Conservation (phyloP, 257 asterid genomes). For the Leptodermis oblonga region DNA sequence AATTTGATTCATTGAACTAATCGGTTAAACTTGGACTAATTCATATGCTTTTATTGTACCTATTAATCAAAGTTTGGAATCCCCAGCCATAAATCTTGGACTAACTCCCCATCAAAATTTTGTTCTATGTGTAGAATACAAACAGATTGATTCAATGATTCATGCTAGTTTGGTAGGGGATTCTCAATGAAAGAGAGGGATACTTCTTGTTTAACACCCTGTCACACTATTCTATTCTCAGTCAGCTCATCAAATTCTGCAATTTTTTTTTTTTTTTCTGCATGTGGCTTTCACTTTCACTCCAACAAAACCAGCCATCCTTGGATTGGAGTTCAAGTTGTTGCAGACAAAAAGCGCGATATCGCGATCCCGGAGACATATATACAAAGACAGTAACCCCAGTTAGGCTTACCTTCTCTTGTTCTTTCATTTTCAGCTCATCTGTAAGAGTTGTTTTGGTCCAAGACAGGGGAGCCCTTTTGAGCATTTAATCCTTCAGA, state of each 20-base stretch:
- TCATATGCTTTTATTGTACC: not conserved
- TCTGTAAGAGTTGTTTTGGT: not conserved
- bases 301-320: conserved; percentile 20
- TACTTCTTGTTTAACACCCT: conserved; percentile 9
- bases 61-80: conserved; percentile 1
- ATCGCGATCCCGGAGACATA: conserved; percentile 7
- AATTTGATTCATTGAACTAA: not conserved
- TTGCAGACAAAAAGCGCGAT: conserved; percentile 12
- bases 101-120: not conserved
- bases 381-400: conserved; percentile 1
- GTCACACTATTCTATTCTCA: conserved; percentile 8
- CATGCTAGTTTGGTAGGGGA: conserved; percentile 17
- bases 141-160: conserved; percentile 4
- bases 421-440: conserved; percentile 11
- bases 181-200: not conserved
- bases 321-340: not conserved
- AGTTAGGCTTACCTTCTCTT: conserved; percentile 5
- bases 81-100: not conserved
- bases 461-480: conserved; percentile 8
- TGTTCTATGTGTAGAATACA: not conserved
- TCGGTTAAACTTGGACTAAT: not conserved
- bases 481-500: not conserved
- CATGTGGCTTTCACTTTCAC: conserved; percentile 50
- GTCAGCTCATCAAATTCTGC: not conserved
- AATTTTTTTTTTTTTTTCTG: conserved; percentile 25